Conservation (phyloP, 2,329 filamentous ascomycete species). For the Berkeleyomyces basicola region DNA sequence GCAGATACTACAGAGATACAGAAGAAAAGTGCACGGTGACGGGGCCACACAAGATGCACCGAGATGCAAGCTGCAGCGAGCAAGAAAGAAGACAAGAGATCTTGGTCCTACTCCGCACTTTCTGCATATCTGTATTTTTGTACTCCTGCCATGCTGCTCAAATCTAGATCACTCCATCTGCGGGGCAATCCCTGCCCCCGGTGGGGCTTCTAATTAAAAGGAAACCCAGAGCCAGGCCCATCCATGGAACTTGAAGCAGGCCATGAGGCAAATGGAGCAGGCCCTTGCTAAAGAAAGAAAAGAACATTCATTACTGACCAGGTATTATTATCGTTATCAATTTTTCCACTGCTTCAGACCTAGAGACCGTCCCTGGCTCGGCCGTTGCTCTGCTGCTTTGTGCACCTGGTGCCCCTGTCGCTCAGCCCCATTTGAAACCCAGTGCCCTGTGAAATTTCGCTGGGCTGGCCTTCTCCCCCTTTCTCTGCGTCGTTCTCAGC, state of each 20-base stretch:
- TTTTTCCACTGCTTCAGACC: neutral
- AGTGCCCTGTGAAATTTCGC: conserved; percentile 1
- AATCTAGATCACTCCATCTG: neutral
- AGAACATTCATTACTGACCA: neutral
- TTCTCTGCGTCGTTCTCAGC: conserved; percentile 13
- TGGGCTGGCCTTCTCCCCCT: conserved; percentile 12
- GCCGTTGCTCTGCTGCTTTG: neutral
- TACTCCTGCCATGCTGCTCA: neutral
- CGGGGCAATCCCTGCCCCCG: neutral
- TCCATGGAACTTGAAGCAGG: neutral
- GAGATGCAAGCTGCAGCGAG: neutral
- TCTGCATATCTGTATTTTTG: too few relatives aligned
- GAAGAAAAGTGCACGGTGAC: too few relatives aligned
- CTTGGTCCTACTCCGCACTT: too few relatives aligned
- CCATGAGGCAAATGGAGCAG: neutral
- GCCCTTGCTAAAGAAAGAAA: neutral
- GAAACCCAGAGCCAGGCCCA: neutral
- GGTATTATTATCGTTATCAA: conserved; percentile 1
- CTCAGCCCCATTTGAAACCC: conserved; percentile 13
- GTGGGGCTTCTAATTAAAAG: neutral
- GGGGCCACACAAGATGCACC: too few relatives aligned
- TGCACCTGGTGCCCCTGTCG: conserved; percentile 4
- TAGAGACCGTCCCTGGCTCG: too few relatives aligned
- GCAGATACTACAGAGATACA: neutral
- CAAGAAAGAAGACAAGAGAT: neutral